phyloP scores from a whole-genome alignment of 1,139 yeast genomes.

The Candida sanyaensis region DNA sequence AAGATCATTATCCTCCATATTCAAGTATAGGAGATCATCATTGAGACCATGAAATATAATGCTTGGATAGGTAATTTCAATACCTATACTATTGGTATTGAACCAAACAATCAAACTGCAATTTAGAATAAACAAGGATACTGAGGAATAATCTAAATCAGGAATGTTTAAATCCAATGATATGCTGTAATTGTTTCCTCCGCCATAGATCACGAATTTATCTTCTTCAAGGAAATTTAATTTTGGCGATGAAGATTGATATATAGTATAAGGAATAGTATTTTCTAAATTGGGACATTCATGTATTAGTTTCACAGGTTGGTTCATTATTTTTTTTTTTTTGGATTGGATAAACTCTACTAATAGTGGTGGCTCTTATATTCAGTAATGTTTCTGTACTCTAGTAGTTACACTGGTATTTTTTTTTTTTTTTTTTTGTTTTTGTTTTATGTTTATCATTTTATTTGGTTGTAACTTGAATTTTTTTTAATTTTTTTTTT shows the following conservation, averaged over 20 bases:
- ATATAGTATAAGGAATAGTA: slow-evolving; percentile 36
- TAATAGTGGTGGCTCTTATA: too few relatives aligned
- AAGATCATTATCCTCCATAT: slow-evolving; percentile 19
- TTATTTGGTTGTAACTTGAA: too few relatives aligned
- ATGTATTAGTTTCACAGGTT: slow-evolving; percentile 22
- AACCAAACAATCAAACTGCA: slow-evolving; percentile 41
- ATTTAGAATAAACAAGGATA: slow-evolving; percentile 41
- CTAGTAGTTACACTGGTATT: too few relatives aligned
- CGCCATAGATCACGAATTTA: slow-evolving; percentile 43
- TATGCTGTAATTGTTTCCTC: slow-evolving; percentile 22
- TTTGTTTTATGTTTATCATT: too few relatives aligned
- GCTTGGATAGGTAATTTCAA: slow-evolving; percentile 42
- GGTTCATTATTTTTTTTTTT: slow-evolving; percentile 16
- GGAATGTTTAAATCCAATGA: background rate
- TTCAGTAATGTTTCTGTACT: too few relatives aligned
- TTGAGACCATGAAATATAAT: slow-evolving; percentile 43
- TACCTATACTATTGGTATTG: slow-evolving; percentile 25
- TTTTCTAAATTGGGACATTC: slow-evolving; percentile 46
- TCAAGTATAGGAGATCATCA: slow-evolving; percentile 31
- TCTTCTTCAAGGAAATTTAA: slow-evolving; percentile 38
- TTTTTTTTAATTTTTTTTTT: too few relatives aligned
- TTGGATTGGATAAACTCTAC: background rate
- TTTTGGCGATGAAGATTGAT: slow-evolving; percentile 44
- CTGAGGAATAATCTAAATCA: slow-evolving; percentile 11
- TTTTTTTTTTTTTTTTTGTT: too few relatives aligned